Base-by-base conservation (phyloP, 345 rosid species). In the Bruguiera sexangula region DNA sequence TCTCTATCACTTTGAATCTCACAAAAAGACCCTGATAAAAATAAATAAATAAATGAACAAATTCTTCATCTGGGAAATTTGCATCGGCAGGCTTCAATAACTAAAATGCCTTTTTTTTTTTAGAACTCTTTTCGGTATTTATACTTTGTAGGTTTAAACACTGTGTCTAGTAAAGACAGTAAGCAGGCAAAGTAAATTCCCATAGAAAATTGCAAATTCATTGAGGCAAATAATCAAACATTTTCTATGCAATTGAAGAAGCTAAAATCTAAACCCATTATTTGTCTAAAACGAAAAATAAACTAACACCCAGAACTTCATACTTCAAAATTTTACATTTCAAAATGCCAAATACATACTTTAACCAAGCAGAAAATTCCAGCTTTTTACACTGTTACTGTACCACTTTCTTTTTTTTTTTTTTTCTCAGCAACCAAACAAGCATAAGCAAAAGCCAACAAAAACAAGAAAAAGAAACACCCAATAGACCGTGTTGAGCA, bases 11-110 rank as follows among this genome's bases (percentile, higher is more conserved):
- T 27, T 22, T 18, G 65, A 52, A 63, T 9, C 55, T 65, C 76
- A 63, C 8, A 20, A 60, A 61, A 70, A 75, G n/a, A 39, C 75
- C 73, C 82, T 75, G 71, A 52, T 7, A 68, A 54, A 26, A 66
- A 15, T 27, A 27, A 36, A 68, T 4, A 65, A 51, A 1, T 6
- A 18, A 56, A 64, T n/a, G 26, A 18, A 68, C 7, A 18, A 52
- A 52, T 31, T 51, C 19, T 31, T 29, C 62, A 29, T 29, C 32
- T 16, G 6, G 30, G 20, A 69, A 60, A 16, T 1, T 39, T 16
- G 1, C 20, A 36, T 26, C 11, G 2, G 46, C 54, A 37, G 6
- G 55, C 34, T 36, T 36, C 6, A 43, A 53, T 27, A 58, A 67
- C 32, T 55, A 18, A 55, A 36, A 9, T 54, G 56, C 22, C n/a